Percentiles rank a stretch among this genome's conserved stretches.
Evolutionary conservation across 2,329 filamentous ascomycete species (phyloP).

Genomic region (Pseudogymnoascus pannorum): DNA sequence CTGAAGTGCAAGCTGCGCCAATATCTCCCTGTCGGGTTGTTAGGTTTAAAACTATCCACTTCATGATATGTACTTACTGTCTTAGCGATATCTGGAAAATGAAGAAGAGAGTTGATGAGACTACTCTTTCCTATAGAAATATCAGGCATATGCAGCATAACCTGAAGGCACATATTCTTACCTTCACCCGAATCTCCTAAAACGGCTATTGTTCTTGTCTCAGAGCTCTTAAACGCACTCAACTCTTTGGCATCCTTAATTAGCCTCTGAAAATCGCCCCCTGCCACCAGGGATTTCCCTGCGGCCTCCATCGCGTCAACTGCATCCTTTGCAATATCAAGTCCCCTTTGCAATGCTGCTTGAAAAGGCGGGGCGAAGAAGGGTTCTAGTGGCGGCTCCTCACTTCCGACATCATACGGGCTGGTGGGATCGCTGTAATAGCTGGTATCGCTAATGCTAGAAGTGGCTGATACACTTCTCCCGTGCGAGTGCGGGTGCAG

Average conservation of each 20-base stretch:
- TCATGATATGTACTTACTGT: slow-evolving; percentile 17
- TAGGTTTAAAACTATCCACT: not conserved
- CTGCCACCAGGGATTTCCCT: slow-evolving; percentile 10
- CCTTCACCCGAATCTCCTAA: slow-evolving; percentile 2
- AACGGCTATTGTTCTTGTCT: slow-evolving; percentile 18
- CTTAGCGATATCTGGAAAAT: slow-evolving; percentile 26
- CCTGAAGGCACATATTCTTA: not conserved
- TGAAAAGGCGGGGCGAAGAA: slow-evolving; percentile 17
- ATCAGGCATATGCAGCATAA: slow-evolving; percentile 10
- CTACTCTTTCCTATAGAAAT: slow-evolving; percentile 26
- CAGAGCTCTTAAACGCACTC: slow-evolving; percentile 16
- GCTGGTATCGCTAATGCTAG: slow-evolving; percentile 10
- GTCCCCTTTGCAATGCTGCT: slow-evolving; percentile 13
- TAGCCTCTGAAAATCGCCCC: slow-evolving; percentile 14
- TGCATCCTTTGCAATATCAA: slow-evolving; percentile 15
- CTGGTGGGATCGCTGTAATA: slow-evolving; percentile 9
- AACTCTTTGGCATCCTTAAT: slow-evolving; percentile 14
- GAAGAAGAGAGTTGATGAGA: slow-evolving; percentile 32
- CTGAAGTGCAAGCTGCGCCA: slow-evolving; percentile 30
- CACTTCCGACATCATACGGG: slow-evolving; percentile 16
- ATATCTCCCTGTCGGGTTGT: slow-evolving; percentile 23
- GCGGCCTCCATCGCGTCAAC: slow-evolving; percentile 13
- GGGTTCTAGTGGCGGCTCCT: slow-evolving; percentile 16
- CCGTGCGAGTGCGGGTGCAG: slow-evolving; percentile 8
- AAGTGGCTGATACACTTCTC: slow-evolving; percentile 17